phyloP scores from a whole-genome alignment of 805 yeast genomes.

The Metschnikowia aberdeeniae region DNA sequence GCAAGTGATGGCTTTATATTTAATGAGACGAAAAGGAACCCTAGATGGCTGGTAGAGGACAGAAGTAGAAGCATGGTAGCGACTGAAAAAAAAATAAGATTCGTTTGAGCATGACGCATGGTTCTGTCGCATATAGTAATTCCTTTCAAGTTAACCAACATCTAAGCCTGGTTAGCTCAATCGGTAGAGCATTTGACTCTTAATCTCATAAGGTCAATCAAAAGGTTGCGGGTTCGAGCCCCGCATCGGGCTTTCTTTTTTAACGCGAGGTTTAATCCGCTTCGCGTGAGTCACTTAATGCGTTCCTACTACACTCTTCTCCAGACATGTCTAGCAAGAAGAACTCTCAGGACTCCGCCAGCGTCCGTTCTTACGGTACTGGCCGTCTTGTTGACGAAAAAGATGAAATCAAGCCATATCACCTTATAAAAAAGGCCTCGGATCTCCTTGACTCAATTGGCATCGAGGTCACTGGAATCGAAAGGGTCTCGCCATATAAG shows the following conservation, averaged over 20 bases:
- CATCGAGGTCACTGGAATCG: conserved; percentile 78
- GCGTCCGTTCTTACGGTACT: conserved; percentile 3
- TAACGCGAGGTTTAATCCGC: background rate
- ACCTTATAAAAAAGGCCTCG: conserved; percentile 11
- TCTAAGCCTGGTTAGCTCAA: conserved; percentile 21
- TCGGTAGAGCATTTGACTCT: conserved; percentile 25
- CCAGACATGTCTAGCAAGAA: conserved; percentile 1
- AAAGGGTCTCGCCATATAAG: conserved; percentile 65
- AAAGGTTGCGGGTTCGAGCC: conserved; percentile 25
- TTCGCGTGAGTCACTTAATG: background rate
- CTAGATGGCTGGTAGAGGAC: no score
- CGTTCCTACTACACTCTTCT: background rate
- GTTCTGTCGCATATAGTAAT: no score
- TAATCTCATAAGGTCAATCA: conserved; percentile 20
- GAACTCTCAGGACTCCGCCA: conserved; percentile 2
- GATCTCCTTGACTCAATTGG: conserved; percentile 46
- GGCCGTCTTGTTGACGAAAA: conserved; percentile 9
- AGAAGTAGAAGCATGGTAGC: no score
- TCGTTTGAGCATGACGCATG: no score
- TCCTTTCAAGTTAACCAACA: no score
- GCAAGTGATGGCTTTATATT: background rate
- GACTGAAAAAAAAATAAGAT: no score
- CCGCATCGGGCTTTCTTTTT: conserved; percentile 22
- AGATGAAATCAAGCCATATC: conserved; percentile 13
- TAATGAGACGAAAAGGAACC: no score